Evolutionary conservation across 306 rosid species (phyloP), one percentile per base, ranked within the genome.

Genomic region (Dryas drummondii): DNA sequence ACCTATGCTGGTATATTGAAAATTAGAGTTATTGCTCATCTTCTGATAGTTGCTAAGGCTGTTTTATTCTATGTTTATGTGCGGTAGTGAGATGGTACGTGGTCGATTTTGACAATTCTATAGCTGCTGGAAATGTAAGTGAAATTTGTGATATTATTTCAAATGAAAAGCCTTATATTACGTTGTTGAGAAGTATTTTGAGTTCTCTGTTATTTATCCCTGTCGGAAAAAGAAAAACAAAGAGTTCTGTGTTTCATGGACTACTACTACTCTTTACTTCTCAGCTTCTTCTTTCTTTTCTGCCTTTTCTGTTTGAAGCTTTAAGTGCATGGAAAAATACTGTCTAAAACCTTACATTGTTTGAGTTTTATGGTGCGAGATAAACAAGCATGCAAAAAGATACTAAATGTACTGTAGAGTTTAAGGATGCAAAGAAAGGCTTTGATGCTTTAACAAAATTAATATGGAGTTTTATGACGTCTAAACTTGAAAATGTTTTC

Each of bases 1-100:
- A 19, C 6, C 47, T 19, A 19, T 19, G 22, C 22, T 19, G 22
- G 22, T 19, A 19, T 19, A 19, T 19, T 19, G 22, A 19, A 19
- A 19, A 15, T 44, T 16, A 37, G 13, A 12, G 4, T 41, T 52
- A 9, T 41, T 50, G 61, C 5, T 27, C 6, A 76, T 66, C 48
- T 71, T 72, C n/a, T 40, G 49, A 70, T 48, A 41, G 48, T 66
- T 55, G 75, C 86, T 69, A 53, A 84, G 50, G 60, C 51, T 72
- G 7, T 74, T 26, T 50, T 63, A 48, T 79, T 79, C 63, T 71
- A 44, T 83, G 81, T 40, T 71, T 78, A 52, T 72, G 53, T 91
- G 88, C 91, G 89, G 98, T 41, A 76, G 77, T 55, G 93, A 91
- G 81, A 78, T 76, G 7, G 81, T 71, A 19, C 0, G 22, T 19